Base-by-base conservation (phyloP, 345 rosid species). In the Cardiospermum halicacabum region DNA sequence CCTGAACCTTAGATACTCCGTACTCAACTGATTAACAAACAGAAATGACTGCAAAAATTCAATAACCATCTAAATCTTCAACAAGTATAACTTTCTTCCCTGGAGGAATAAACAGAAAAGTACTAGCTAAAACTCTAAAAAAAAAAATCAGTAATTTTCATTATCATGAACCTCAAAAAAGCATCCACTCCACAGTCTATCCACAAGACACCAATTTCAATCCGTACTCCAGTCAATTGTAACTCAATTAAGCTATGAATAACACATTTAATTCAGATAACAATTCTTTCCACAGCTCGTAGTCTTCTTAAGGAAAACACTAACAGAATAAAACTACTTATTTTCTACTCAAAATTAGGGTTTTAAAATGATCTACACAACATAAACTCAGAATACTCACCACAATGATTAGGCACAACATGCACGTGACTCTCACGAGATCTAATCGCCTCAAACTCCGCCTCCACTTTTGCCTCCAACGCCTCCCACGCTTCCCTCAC, bases 351-450 rank as follows among this genome's bases (percentile, higher is more conserved):
- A 48, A 67, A 21, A 25, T 15, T 49, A 36, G 28, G 37, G 56
- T 48, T 63, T 49, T 24, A 3, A 36, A 28, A 3, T 8, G 25
- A 2, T 7, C 22, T 31, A 39, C 37, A 31, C 53, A 31, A n/a
- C 28, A 7, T 2, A 53, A 25, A 6, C 9, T 11, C 19, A 55
- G 59, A 58, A 68, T 43, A 74, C 90, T 72, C 72, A 95, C 98
- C 96, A 59, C 99, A 95, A 69, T 95, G 99, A 63, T 65, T 81
- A 55, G 98, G 99, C 72, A 95, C 96, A 0, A 79, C 92, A 75
- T 89, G 97, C 60, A 76, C 84, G 75, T 80, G 82, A 42, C 72
- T 47, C 48, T 79, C 85, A 2, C 97, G 91, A 81, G 96, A 95
- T 81, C 86, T 85, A 75, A 95, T 65, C 53, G 72, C 84, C 69